Evolutionary conservation across 2,329 filamentous ascomycete species (phyloP).

Genomic region (Didymella pinodella): DNA sequence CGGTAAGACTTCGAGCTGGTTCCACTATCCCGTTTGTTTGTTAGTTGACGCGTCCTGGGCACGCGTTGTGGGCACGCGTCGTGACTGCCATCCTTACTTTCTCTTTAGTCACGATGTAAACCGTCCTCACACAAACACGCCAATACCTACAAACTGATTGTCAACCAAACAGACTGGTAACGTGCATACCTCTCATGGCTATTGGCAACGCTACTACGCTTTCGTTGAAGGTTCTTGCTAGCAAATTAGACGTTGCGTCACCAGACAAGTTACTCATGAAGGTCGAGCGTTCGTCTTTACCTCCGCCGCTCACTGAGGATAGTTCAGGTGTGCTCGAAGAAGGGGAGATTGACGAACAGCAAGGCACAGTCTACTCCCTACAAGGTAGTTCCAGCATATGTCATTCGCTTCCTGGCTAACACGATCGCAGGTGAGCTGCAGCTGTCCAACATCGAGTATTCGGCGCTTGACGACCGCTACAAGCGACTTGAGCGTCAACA

Average conservation of each 20-base stretch:
- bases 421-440: slow-evolving; percentile 19
- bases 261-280: background rate
- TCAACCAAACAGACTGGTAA: background rate
- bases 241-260: background rate
- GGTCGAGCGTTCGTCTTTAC: slow-evolving; percentile 5
- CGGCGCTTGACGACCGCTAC: slow-evolving; percentile 21
- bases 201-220: background rate
- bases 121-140: background rate
- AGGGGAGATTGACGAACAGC: background rate
- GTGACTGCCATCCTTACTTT: background rate
- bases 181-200: background rate
- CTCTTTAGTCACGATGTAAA: background rate
- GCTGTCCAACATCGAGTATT: slow-evolving; percentile 22
- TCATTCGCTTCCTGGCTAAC: slow-evolving; percentile 4
- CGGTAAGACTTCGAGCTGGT: background rate
- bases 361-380: background rate
- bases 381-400: slow-evolving; percentile 2
- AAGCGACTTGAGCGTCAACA: slow-evolving; percentile 20
- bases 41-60: background rate
- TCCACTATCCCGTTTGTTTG: background rate
- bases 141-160: background rate
- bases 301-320: slow-evolving; percentile 14
- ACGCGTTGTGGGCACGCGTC: background rate
- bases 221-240: background rate
- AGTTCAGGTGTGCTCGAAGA: background rate